phyloP scores from a whole-genome alignment of 805 yeast species.

The Candida argentea region DNA sequence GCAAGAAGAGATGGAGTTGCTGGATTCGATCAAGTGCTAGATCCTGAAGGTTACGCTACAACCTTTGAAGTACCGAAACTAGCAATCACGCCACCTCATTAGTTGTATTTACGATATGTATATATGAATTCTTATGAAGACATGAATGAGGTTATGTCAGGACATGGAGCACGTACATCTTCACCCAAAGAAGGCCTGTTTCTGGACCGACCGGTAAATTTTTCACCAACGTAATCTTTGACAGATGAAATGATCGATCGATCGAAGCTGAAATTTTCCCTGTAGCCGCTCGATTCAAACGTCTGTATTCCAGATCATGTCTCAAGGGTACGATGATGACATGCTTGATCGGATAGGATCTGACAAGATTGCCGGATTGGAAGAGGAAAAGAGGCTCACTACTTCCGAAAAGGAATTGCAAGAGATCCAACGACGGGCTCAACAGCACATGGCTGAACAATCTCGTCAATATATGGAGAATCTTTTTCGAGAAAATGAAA shows the following conservation, averaged over 20 bases:
- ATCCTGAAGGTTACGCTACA: no score
- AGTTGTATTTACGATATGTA: constrained; percentile 1
- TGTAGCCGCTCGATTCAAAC: no score
- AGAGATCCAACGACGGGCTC: constrained; percentile 11
- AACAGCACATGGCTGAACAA: constrained; percentile 22
- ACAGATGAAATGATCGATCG: no score
- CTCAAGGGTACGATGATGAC: constrained; percentile 20
- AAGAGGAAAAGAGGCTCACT: constrained; percentile 4
- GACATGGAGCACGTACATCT: no score
- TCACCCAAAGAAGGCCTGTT: no score
- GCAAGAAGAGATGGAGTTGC: constrained; percentile 18
- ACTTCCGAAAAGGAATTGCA: constrained; percentile 19
- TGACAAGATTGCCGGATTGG: constrained; percentile 1
- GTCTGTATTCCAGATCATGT: no score
- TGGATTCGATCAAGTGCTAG: constrained; percentile 3
- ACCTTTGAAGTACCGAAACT: constrained; percentile 20
- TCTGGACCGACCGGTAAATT: no score
- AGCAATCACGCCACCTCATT: constrained; percentile 31
- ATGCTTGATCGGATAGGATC: constrained; percentile 17
- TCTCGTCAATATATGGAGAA: constrained; percentile 22
- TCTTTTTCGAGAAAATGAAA: constrained; percentile 21
- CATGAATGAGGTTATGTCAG: no score
- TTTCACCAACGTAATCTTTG: no score
- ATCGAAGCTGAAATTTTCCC: no score
- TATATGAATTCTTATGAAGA: constrained; percentile 1